Conservation (phyloP, 2,329 filamentous ascomycete species). For the Dactylella cylindrospora region DNA sequence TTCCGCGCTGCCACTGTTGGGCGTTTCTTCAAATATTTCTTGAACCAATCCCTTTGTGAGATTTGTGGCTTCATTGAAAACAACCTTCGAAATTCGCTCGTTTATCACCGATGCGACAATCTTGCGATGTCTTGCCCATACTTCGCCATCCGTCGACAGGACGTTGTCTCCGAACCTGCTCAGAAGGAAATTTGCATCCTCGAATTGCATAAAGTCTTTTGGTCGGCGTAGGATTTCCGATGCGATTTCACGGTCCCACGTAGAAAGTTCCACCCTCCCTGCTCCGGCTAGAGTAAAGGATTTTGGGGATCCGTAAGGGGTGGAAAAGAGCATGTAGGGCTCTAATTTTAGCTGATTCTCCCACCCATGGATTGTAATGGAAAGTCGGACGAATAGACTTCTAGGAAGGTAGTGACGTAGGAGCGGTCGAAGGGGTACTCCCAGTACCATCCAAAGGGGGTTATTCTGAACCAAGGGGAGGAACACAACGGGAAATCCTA, state of each 20-base stretch:
- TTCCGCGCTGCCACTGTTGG: constrained; percentile 3
- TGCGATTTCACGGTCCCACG: constrained; percentile 23
- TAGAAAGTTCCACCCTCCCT: constrained; percentile 14
- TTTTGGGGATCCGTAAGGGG: constrained; percentile 9
- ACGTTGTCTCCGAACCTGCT: constrained; percentile 52
- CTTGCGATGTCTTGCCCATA: constrained; percentile 50
- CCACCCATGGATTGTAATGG: constrained; percentile 20
- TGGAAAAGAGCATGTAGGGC: constrained; percentile 7
- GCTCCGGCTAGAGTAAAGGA: constrained; percentile 13
- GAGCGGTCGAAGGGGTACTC: constrained; percentile 6
- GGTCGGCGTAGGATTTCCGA: constrained; percentile 50
- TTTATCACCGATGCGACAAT: constrained; percentile 50
- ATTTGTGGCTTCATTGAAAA: constrained; percentile 49
- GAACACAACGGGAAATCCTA: constrained; percentile 7
- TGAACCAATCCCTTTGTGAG: constrained; percentile 49
- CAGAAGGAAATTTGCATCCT: constrained; percentile 49
- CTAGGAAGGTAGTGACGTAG: constrained; percentile 13
- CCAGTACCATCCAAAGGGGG: constrained; percentile 17
- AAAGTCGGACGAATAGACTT: constrained; percentile 8
- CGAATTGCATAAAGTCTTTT: constrained; percentile 51
- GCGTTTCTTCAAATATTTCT: constrained; percentile 43
- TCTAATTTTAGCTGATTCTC: constrained; percentile 17
- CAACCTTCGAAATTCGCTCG: constrained; percentile 50
- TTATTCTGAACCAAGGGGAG: constrained; percentile 11
- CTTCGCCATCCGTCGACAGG: constrained; percentile 49